Conservation (phyloP, 345 rosid genomes). For the Salix arbutifolia region DNA sequence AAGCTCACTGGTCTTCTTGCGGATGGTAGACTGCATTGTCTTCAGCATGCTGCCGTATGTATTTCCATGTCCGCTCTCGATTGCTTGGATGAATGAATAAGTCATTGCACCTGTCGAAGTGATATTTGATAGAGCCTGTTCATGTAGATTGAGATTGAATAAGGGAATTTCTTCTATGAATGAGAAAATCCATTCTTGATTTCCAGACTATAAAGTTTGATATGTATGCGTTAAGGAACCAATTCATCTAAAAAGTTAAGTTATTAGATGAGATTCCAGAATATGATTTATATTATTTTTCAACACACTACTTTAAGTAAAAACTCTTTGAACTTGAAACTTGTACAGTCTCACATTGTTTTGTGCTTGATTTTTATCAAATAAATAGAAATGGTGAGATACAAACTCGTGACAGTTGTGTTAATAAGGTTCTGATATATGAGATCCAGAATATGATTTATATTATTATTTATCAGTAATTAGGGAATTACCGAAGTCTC, state of each 20-base stretch:
- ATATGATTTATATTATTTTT: too few relatives aligned
- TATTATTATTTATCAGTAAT: neutral
- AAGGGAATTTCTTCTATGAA: neutral
- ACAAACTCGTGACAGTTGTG: too few relatives aligned
- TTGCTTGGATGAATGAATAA: constrained; percentile 77
- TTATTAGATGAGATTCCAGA: too few relatives aligned
- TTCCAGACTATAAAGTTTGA: neutral
- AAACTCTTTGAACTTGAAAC: too few relatives aligned
- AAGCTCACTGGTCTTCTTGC: constrained; percentile 22
- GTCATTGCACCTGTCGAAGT: constrained; percentile 97
- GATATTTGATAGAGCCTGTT: constrained; percentile 61
- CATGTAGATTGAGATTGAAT: neutral
- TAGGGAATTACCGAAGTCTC: constrained; percentile 61
- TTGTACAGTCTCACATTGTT: too few relatives aligned
- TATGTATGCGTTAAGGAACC: too few relatives aligned
- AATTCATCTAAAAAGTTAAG: too few relatives aligned
- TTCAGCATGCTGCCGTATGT: constrained; percentile 66
- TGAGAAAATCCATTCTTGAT: neutral
- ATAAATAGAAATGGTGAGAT: too few relatives aligned
- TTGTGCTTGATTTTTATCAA: too few relatives aligned
- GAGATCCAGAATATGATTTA: too few relatives aligned
- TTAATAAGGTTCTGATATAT: too few relatives aligned
- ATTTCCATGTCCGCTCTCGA: constrained; percentile 60
- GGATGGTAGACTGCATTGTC: constrained; percentile 72
- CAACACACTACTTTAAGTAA: too few relatives aligned